phyloP scores from a whole-genome alignment of 2,329 filamentous ascomycete species.

The Verticillium tricorpus region DNA sequence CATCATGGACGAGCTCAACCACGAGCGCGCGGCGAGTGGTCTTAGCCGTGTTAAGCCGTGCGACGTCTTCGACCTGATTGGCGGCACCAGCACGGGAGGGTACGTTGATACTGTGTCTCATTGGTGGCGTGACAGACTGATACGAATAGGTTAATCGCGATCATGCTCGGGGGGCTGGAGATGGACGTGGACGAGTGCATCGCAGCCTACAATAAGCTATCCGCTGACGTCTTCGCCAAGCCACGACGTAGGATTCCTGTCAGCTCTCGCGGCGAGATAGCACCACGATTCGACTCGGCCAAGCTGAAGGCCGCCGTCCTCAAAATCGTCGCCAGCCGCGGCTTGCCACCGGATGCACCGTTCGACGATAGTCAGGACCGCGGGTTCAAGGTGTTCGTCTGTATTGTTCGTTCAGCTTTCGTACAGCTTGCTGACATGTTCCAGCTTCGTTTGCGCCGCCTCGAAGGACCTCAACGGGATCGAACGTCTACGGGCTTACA shows the following conservation, averaged over 20 bases:
- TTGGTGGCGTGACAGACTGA: neutral
- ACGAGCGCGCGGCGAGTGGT: neutral
- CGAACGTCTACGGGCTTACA: neutral
- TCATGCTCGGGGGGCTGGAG: slow-evolving; percentile 32
- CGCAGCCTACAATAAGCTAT: slow-evolving; percentile 9
- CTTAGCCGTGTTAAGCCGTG: slow-evolving; percentile 10
- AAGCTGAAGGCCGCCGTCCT: neutral
- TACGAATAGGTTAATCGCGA: slow-evolving; percentile 25
- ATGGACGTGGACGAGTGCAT: slow-evolving; percentile 6
- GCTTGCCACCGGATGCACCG: neutral
- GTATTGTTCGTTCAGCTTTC: neutral
- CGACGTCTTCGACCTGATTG: slow-evolving; percentile 27
- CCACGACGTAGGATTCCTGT: neutral
- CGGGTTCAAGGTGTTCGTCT: neutral
- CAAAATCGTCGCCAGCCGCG: neutral
- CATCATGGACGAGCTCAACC: slow-evolving; percentile 17
- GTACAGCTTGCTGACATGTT: neutral
- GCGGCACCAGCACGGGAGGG: slow-evolving; percentile 1
- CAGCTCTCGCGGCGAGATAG: neutral
- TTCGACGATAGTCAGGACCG: neutral
- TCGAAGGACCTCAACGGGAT: neutral
- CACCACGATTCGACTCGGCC: neutral
- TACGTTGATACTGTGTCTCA: neutral
- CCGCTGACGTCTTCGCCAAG: slow-evolving; percentile 12
- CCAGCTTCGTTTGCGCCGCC: neutral